Conservation (phyloP, 257 asterid species). For the Verbena officinalis region DNA sequence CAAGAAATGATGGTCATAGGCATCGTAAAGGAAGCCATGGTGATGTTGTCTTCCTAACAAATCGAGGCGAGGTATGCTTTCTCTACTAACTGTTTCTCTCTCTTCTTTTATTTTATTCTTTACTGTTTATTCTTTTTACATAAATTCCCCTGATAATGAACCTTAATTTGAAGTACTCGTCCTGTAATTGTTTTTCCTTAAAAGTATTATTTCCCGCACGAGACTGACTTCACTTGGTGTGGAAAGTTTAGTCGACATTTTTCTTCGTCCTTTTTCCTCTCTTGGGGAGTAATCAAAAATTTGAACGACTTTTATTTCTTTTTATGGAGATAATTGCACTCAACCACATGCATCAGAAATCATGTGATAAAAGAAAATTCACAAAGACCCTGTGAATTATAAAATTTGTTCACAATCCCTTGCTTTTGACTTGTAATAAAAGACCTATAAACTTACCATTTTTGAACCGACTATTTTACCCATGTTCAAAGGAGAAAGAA, state of each 20-base stretch:
- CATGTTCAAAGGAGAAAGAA: no score
- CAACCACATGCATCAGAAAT: no score
- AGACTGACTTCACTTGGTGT: background rate
- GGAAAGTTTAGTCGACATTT: background rate
- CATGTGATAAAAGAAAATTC: no score
- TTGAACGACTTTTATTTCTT: no score
- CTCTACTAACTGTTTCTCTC: background rate
- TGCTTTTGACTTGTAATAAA: no score
- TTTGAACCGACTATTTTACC: no score
- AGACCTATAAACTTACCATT: no score
- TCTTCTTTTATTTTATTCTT: no score
- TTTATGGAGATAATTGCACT: no score
- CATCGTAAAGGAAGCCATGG: constrained; percentile 95
- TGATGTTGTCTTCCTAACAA: constrained; percentile 90
- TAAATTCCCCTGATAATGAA: background rate
- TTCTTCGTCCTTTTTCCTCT: background rate
- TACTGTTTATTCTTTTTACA: no score
- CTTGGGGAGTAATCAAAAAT: background rate
- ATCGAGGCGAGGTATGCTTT: constrained; percentile 88
- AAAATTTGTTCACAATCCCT: no score
- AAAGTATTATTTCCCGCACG: background rate
- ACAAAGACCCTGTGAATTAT: no score
- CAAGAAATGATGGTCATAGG: constrained; percentile 80
- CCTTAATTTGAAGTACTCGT: constrained; percentile 9
- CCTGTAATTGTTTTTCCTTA: background rate